A percentile compares a stretch with the other conserved stretches of the same genome.
phyloP scores from a whole-genome alignment of 352 stramenopile genomes.

The Globisporangium megalacanthum region DNA sequence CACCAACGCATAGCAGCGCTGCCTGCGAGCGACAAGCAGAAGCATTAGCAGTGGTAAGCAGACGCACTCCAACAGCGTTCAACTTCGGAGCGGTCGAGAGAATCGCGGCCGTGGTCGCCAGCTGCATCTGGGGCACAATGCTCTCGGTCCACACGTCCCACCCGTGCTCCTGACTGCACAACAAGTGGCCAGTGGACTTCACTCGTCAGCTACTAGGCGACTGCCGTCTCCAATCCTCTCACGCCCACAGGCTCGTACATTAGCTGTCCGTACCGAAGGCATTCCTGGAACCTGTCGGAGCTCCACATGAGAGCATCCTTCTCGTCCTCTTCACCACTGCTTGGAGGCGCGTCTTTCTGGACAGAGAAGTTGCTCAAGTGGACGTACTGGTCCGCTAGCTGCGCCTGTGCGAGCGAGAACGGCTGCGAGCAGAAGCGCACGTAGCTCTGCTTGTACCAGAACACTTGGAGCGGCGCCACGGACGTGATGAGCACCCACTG shows the following conservation, averaged over 20 bases:
- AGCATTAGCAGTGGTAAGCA: neutral
- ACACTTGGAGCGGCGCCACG: slow-evolving; percentile 44
- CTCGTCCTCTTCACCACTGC: neutral
- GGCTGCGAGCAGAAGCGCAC: slow-evolving; percentile 60
- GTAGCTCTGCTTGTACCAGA: slow-evolving; percentile 71
- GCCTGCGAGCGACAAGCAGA: too few relatives aligned
- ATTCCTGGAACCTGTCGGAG: slow-evolving; percentile 30
- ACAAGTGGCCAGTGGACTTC: neutral
- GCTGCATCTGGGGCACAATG: slow-evolving; percentile 58
- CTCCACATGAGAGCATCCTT: slow-evolving; percentile 52
- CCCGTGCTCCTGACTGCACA: slow-evolving; percentile 21
- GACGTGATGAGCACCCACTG: slow-evolving; percentile 82
- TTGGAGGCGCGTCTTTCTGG: slow-evolving; percentile 44
- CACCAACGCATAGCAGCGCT: too few relatives aligned
- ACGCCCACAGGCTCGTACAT: too few relatives aligned
- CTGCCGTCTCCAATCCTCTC: too few relatives aligned
- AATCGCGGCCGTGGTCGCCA: slow-evolving; percentile 29
- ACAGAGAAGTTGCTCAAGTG: slow-evolving; percentile 87
- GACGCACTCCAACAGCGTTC: slow-evolving; percentile 42
- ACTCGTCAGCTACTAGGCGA: too few relatives aligned
- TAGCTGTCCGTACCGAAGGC: slow-evolving; percentile 24
- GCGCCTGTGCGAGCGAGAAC: slow-evolving; percentile 32
- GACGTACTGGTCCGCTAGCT: slow-evolving; percentile 46
- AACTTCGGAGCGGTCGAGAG: slow-evolving; percentile 38
- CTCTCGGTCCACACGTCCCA: slow-evolving; percentile 41